Base-by-base conservation (phyloP, 2,329 filamentous ascomycete genomes). In the Pseudophaeomoniella oleicola region DNA sequence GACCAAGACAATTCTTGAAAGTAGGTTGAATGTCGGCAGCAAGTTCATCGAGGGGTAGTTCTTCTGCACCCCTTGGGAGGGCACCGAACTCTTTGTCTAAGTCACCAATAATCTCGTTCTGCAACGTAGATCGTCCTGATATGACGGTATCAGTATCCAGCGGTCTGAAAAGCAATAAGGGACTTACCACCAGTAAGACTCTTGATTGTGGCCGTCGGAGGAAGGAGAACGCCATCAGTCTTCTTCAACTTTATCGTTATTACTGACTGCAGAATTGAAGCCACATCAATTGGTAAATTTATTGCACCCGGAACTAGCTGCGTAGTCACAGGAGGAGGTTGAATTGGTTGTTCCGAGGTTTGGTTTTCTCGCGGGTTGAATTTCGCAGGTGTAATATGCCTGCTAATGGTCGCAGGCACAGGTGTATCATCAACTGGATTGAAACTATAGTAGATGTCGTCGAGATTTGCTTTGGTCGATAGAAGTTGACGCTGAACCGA, bases 81-180 rank as follows among this genome's bases (percentile, higher is more conserved):
- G 42, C 46, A 5, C 57, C 59, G 39, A 65, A 61, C 40, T 65
- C 61, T 14, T 47, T 48, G 6, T 50, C 42, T 15, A 65, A 50
- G 41, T 64, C 60, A 2, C 62, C 62, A 9, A 59, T 52, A 36
- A 64, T 51, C 39, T 66, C 61, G 37, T 65, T 66, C 38, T 64
- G 56, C 2, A 66, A 46, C 1, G 61, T 63, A 2, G 62, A 66
- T 36, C 56, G 53, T 3, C 58, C 56, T 54, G 34, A 4, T 6
- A 15, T 16, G 6, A 19, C 37, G 40, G 37, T 38, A 39, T 13
- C 16, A 22, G 32, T 35, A 29, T 17, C 18, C 17, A 13, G 12
- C 19, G 2, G 4, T 15, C 16, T 15, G 19, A 5, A 22, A 27
- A 17, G 27, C 13, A 18, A 11, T 56, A 41, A 52, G 54, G 31